phyloP scores from a whole-genome alignment of 148 eudicot species.

The Drosera capensis region DNA sequence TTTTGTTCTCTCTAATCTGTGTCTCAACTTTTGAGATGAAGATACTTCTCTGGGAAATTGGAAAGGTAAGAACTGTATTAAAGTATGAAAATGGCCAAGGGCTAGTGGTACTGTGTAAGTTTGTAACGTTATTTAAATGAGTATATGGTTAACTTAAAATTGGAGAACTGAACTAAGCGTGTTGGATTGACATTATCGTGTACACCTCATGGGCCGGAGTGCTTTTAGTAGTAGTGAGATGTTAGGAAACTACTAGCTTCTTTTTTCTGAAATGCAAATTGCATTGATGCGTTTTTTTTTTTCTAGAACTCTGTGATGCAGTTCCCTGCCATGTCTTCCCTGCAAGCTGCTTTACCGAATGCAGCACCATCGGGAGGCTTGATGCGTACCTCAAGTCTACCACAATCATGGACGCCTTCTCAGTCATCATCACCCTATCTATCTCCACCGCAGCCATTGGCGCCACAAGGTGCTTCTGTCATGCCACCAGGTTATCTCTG shows the following conservation, averaged over 20 bases:
- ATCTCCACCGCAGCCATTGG: slow-evolving; percentile 27
- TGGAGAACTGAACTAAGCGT: too few relatives aligned
- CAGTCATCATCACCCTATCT: slow-evolving; percentile 35
- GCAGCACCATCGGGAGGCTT: slow-evolving; percentile 33
- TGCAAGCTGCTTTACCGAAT: slow-evolving; percentile 68
- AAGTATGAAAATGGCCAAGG: too few relatives aligned
- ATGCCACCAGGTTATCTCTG: slow-evolving; percentile 27
- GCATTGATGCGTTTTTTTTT: not conserved
- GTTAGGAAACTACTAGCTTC: not conserved
- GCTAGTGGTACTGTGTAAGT: too few relatives aligned
- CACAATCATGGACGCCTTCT: slow-evolving; percentile 31
- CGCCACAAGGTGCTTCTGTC: slow-evolving; percentile 28
- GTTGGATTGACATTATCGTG: too few relatives aligned
- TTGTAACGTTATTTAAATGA: too few relatives aligned
- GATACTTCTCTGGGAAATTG: slow-evolving; percentile 88
- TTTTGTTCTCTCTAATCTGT: not conserved
- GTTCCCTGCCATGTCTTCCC: slow-evolving; percentile 74
- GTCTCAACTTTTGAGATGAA: too few relatives aligned
- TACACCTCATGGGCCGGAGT: too few relatives aligned
- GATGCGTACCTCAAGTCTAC: slow-evolving; percentile 24
- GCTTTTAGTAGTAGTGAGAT: too few relatives aligned
- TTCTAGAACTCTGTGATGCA: too few relatives aligned
- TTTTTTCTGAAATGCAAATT: not conserved
- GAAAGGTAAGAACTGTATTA: too few relatives aligned
- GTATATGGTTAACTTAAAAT: too few relatives aligned